These are phyloP conservation scores for Helminthosporium solani DNA, from an alignment of 2,329 filamentous ascomycete species.

Conservation along the genomic window DNA sequence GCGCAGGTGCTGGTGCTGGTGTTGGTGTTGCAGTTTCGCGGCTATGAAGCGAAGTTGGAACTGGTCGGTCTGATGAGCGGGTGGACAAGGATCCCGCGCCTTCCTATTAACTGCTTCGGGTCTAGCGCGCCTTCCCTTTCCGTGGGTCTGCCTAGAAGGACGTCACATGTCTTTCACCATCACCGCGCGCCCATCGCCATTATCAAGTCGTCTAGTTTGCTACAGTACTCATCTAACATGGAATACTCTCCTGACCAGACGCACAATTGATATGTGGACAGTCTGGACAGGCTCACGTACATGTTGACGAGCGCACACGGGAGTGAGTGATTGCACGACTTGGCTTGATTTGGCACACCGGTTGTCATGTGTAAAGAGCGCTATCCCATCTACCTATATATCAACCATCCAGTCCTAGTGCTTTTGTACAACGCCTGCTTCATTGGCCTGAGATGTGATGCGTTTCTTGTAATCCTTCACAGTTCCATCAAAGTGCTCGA, in stretches of 20 bases:
- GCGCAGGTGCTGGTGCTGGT: constrained; percentile 1
- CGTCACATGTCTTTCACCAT: background rate
- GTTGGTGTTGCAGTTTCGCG: constrained; percentile 3
- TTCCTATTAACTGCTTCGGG: constrained; percentile 11
- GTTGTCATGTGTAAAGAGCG: constrained; percentile 1
- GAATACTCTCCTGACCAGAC: no score
- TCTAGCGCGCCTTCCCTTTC: constrained; percentile 21
- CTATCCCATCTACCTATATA: background rate
- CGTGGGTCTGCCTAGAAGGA: background rate
- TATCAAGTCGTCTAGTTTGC: background rate
- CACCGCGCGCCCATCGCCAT: no score
- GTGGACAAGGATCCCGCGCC: constrained; percentile 10
- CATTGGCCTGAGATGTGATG: constrained; percentile 85
- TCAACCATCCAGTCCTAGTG: constrained; percentile 32
- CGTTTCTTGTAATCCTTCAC: constrained; percentile 98
- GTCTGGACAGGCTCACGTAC: no score
- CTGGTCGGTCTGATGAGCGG: constrained; percentile 5
- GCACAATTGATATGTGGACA: no score
- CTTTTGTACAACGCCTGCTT: constrained; percentile 75
- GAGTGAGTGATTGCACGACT: background rate
- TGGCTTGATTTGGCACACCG: background rate
- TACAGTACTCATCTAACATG: no score
- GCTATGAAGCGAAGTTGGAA: constrained; percentile 14
- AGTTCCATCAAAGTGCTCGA: constrained; percentile 94
- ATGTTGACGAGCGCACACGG: background rate